Conservation (phyloP, 1,284 basidiomycete species). For the Athelia psychrophila region DNA sequence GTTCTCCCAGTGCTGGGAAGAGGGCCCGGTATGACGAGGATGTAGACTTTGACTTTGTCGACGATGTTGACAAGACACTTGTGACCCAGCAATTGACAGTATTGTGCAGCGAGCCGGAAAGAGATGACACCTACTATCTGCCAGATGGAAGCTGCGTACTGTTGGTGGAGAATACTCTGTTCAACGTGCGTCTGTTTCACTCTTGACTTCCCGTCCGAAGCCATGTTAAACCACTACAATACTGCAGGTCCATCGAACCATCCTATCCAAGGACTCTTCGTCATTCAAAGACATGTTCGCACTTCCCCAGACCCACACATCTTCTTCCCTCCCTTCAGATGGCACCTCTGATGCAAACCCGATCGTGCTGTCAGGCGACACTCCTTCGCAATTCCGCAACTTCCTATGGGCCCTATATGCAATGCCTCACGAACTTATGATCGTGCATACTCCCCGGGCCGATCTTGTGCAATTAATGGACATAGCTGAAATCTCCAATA, state of each 20-base stretch:
- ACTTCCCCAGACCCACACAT: conserved; percentile 45
- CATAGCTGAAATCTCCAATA: conserved; percentile 59
- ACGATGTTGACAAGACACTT: too few species aligned
- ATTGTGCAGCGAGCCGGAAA: conserved; percentile 1
- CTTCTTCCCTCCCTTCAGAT: conserved; percentile 34
- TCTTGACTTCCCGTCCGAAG: conserved; percentile 4
- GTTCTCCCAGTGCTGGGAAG: neutral
- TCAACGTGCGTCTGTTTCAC: conserved; percentile 47
- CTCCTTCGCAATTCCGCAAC: conserved; percentile 56
- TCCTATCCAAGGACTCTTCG: conserved; percentile 59
- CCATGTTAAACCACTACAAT: neutral
- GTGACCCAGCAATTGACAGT: too few species aligned
- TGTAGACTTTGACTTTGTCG: neutral
- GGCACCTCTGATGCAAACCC: conserved; percentile 63
- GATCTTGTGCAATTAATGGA: conserved; percentile 56
- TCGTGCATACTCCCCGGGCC: conserved; percentile 40
- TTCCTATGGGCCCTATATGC: conserved; percentile 61
- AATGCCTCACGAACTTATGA: conserved; percentile 54
- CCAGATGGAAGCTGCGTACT: conserved; percentile 61
- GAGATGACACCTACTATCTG: conserved; percentile 42
- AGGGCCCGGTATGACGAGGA: neutral
- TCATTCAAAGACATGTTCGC: conserved; percentile 62
- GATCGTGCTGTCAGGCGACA: conserved; percentile 57
- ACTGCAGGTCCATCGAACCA: conserved; percentile 59
- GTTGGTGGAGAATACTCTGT: conserved; percentile 55